Evolutionary conservation across 306 rosid genomes (phyloP).

Genomic region (Abrus precatorius): DNA sequence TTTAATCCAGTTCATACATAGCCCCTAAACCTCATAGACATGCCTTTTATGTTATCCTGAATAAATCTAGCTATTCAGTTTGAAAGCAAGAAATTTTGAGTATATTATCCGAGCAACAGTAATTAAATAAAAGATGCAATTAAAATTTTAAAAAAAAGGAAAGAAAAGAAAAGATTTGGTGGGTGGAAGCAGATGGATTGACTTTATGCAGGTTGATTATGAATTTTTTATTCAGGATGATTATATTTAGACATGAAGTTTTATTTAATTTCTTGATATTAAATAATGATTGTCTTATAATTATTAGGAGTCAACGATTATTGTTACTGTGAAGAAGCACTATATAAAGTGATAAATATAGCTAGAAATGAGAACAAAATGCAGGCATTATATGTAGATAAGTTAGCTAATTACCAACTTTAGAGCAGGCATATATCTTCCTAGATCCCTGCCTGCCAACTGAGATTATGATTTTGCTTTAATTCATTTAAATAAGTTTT

Average conservation of each 20-base stretch:
- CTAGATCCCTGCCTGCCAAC: conserved; percentile 42
- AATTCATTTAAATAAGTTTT: conserved; percentile 1
- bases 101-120: neutral
- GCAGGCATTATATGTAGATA: conserved; percentile 44
- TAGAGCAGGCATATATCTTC: conserved; percentile 44
- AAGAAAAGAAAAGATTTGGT: neutral
- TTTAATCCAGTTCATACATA: conserved; percentile 41
- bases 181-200: conserved; percentile 19
- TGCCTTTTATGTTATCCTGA: conserved; percentile 15
- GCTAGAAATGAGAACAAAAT: conserved; percentile 39
- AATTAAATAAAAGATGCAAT: neutral
- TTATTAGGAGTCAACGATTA: conserved; percentile 41
- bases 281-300: conserved; percentile 43
- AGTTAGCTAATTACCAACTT: conserved; percentile 18
- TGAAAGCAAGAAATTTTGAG: conserved; percentile 12
- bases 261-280: conserved; percentile 1
- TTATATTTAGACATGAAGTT: neutral
- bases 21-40: conserved; percentile 42
- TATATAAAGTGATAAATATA: neutral
- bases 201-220: conserved; percentile 33
- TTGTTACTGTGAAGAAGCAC: conserved; percentile 46
- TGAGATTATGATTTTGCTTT: conserved; percentile 42
- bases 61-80: neutral
- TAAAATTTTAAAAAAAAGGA: no score
- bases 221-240: neutral